Evolutionary conservation across 1,284 basidiomycete species (phyloP).

Genomic region (Pseudozyma hubeiensis): DNA sequence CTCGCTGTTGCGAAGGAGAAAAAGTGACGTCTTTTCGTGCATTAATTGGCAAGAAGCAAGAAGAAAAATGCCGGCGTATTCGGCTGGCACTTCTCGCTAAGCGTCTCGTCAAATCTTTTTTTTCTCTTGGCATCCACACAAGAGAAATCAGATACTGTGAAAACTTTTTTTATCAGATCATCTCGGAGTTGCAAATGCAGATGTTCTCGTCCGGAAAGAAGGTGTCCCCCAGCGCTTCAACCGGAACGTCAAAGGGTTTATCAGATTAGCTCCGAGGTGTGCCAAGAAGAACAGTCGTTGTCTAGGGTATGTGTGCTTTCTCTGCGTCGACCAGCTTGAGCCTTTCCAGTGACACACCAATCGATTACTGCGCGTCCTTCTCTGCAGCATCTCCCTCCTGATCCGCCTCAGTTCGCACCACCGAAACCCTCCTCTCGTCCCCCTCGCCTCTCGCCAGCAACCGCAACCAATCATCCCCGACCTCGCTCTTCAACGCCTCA

Average conservation of each 20-base stretch:
- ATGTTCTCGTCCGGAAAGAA: neutral
- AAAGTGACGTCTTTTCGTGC: too few relatives aligned
- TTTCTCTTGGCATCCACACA: neutral
- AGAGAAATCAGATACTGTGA: slow-evolving; percentile 2
- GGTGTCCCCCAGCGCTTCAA: neutral
- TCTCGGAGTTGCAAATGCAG: neutral
- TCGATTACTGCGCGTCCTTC: neutral
- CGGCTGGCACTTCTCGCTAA: too few relatives aligned
- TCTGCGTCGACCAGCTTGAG: too few relatives aligned
- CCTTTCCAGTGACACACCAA: too few relatives aligned
- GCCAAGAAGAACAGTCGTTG: too few relatives aligned
- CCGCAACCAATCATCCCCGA: slow-evolving; percentile 67
- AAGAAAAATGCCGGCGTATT: too few relatives aligned
- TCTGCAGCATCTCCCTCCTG: neutral
- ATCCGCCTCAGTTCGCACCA: neutral
- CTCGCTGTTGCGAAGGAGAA: too few relatives aligned
- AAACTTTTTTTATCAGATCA: slow-evolving; percentile 14
- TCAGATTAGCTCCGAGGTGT: too few relatives aligned
- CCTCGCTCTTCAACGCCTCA: slow-evolving; percentile 61
- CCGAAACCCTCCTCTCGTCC: slow-evolving; percentile 10
- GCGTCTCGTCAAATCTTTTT: neutral
- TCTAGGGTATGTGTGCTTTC: too few relatives aligned
- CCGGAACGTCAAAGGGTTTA: too few relatives aligned
- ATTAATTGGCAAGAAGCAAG: too few relatives aligned
- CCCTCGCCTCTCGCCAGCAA: slow-evolving; percentile 29